These are phyloP conservation scores for Fusarium anthophilum DNA, from an alignment of 2,329 filamentous ascomycete genomes.

Conservation along the genomic window DNA sequence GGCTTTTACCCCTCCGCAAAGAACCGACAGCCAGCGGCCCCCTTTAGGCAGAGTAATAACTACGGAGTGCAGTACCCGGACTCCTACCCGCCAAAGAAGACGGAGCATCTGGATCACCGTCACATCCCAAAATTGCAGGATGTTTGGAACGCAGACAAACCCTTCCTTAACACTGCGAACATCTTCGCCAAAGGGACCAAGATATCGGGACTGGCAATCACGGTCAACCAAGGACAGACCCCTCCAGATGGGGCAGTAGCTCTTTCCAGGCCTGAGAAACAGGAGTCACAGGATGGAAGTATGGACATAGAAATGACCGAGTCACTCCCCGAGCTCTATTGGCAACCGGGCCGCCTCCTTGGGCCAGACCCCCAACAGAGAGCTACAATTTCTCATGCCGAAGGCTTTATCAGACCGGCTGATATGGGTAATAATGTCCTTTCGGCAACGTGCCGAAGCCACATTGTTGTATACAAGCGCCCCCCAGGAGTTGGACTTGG, in stretches of 20 bases:
- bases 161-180: neutral
- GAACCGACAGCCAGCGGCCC: neutral
- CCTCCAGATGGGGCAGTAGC: neutral
- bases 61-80: neutral
- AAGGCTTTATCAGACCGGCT: neutral
- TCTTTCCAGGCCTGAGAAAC: neutral
- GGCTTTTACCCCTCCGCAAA: neutral
- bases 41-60: neutral
- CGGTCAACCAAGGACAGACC: neutral
- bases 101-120: neutral
- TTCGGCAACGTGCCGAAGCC: neutral
- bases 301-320: neutral
- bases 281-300: neutral
- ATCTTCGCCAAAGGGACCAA: neutral
- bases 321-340: neutral
- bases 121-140: neutral
- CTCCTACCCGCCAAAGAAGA: neutral
- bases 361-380: neutral
- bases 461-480: neutral
- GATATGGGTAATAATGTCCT: neutral
- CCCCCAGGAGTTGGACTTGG: neutral
- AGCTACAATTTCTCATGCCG: neutral
- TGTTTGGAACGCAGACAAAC: neutral
- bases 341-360: neutral
- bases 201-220: neutral